Percentiles rank a stretch among this genome's conserved stretches.
Conservation (phyloP, 2,329 filamentous ascomycete species). For the Colletotrichum falcatum region DNA sequence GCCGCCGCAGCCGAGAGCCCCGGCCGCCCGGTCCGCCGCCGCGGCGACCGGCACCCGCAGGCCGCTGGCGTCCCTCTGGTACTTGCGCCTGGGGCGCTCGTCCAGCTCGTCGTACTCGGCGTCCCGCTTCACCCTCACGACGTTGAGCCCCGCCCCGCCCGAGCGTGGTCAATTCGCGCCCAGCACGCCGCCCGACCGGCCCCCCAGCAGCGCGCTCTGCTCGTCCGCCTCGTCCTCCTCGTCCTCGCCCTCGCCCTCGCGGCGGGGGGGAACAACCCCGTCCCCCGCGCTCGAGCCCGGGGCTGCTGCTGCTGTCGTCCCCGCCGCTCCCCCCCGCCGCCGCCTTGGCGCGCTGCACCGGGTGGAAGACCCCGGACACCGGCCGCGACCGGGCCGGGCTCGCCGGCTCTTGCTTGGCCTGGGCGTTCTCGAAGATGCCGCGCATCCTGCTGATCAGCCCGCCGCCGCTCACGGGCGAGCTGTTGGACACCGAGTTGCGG, state of each 20-base stretch:
- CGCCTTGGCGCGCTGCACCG: conserved; percentile 30
- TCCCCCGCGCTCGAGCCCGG: conserved; percentile 22
- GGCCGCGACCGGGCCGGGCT: conserved; percentile 45
- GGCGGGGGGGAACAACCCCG: conserved; percentile 40
- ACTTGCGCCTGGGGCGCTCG: conserved; percentile 20
- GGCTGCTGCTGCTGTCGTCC: background rate
- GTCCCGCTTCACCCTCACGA: conserved; percentile 35
- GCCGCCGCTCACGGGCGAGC: conserved; percentile 45
- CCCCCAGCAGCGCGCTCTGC: conserved; percentile 48
- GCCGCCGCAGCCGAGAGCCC: no score
- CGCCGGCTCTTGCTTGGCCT: conserved; percentile 23
- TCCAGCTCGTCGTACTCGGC: conserved; percentile 29
- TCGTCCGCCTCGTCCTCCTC: conserved; percentile 45
- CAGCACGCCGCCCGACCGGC: conserved; percentile 34
- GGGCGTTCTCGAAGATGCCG: conserved; percentile 52
- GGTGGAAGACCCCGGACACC: conserved; percentile 44
- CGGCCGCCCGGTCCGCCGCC: conserved; percentile 6
- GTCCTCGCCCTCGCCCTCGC: no score
- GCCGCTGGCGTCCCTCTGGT: conserved; percentile 26
- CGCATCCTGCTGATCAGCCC: conserved; percentile 57
- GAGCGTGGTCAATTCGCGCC: conserved; percentile 55
- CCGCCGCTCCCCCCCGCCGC: conserved; percentile 37
- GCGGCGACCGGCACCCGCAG: conserved; percentile 24
- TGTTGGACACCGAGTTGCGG: conserved; percentile 21
- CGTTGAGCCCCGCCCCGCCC: conserved; percentile 43